Evolutionary conservation across 257 asterid genomes (phyloP), one percentile per base, ranked within the genome.

Genomic region (Forsythia viridissima): DNA sequence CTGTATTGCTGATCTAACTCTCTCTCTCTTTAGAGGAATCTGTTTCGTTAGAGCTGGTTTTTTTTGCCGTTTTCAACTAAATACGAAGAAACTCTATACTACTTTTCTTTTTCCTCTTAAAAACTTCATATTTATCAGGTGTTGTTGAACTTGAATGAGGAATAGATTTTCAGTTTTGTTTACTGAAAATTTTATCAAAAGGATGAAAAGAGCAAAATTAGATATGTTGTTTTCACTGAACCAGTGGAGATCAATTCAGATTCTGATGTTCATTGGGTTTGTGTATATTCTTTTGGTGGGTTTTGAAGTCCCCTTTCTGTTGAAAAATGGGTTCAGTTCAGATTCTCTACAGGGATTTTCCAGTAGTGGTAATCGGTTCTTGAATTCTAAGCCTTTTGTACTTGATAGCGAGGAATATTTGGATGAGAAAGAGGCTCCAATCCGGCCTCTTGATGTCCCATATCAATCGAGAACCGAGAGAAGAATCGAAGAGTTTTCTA

Each of bases 241-340:
- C 82, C 85, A 97, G 81, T 92, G 87, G 84, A 90, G 88, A 82
- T 85, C 91, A 73, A 79, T 85, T 78, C 92, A 88, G 80, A 76
- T 82, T 80, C 77, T 93, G 90, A 84, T 93, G 70, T 80, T 86
- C 21, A 34, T 91, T 73, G 94, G 87, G 15, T 2, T 89, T 75
- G 70, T 89, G 72, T 96, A 96, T 80, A 5, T 87, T 13, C 67
- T 93, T 40, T 74, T 93, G 73, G 93, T 93, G 85, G 81, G 90
- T 76, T 83, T 91, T 73, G 97, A 96, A 84, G 92, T 89, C 76
- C 99, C 98, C 3, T 88, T 93, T 57, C 90, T 95, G 75, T 91
- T 89, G 84, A 87, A 52, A 80, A 86, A 85, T 72, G 93, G 92
- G 46, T 82, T 83, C 37, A 72, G 81, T 76, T 79, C 86, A 1